phyloP scores from a whole-genome alignment of 306 rosid species.

The Glycine tomentella region DNA sequence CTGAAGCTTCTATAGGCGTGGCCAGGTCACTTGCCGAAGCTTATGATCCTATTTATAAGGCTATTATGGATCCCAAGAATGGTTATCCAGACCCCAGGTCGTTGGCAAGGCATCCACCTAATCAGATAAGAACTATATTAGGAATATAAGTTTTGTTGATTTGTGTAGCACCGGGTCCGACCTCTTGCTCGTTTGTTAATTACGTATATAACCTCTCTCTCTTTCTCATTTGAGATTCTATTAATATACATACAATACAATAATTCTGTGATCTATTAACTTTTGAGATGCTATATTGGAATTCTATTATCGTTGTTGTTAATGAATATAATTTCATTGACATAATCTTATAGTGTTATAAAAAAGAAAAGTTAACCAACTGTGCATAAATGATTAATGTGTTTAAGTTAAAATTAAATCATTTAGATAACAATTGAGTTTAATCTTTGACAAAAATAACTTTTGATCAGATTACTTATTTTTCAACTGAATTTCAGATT shows the following conservation, averaged over 20 bases:
- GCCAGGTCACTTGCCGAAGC: constrained; percentile 83
- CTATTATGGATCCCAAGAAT: constrained; percentile 87
- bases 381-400: too few relatives aligned
- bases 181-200: constrained; percentile 19
- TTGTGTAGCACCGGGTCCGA: constrained; percentile 2
- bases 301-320: neutral
- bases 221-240: constrained; percentile 29
- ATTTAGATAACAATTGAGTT: too few relatives aligned
- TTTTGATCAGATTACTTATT: too few relatives aligned
- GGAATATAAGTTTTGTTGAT: constrained; percentile 68
- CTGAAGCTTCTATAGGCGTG: constrained; percentile 85
- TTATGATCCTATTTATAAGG: constrained; percentile 78
- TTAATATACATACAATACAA: neutral
- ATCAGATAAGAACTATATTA: constrained; percentile 96
- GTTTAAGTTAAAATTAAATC: too few relatives aligned
- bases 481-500: too few relatives aligned
- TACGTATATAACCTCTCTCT: constrained; percentile 40
- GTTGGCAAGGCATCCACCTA: constrained; percentile 96
- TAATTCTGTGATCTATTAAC: constrained; percentile 14
- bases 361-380: too few relatives aligned
- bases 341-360: too few relatives aligned
- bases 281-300: constrained; percentile 30
- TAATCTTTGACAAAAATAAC: too few relatives aligned
- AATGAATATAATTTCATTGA: neutral
- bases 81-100: constrained; percentile 88